Conservation (phyloP, 164 flowering plant species). For the Vitis amurensis region DNA sequence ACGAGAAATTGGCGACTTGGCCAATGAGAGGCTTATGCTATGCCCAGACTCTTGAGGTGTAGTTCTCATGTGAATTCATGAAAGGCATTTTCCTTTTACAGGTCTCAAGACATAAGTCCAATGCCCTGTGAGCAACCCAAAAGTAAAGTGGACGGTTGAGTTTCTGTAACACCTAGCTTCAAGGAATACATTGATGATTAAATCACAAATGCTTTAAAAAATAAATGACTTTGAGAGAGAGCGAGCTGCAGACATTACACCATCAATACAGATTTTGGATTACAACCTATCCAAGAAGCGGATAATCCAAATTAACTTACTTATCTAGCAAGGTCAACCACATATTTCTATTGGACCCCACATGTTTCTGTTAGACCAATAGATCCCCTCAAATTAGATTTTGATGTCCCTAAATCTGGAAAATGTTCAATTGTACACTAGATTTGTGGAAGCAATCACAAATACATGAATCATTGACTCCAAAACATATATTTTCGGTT, state of each 20-base stretch:
- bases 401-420: background rate
- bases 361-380: background rate
- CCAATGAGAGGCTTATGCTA: no score
- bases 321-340: background rate
- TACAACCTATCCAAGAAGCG: background rate
- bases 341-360: background rate
- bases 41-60: no score
- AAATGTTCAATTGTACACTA: background rate
- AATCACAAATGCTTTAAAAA: no score
- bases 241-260: background rate
- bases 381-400: constrained; percentile 2
- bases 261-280: background rate
- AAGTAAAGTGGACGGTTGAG: no score
- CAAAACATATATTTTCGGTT: background rate
- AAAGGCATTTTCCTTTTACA: no score
- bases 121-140: no score
- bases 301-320: background rate
- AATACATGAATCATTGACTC: no score
- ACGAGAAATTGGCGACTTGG: no score
- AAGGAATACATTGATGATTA: no score
- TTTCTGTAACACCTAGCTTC: no score
- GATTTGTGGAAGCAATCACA: background rate
- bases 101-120: no score
- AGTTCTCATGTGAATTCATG: no score
- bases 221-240: background rate